These are phyloP conservation scores for Candida sp. DNA, from an alignment of 1,139 yeast species.

Conservation along the genomic window DNA sequence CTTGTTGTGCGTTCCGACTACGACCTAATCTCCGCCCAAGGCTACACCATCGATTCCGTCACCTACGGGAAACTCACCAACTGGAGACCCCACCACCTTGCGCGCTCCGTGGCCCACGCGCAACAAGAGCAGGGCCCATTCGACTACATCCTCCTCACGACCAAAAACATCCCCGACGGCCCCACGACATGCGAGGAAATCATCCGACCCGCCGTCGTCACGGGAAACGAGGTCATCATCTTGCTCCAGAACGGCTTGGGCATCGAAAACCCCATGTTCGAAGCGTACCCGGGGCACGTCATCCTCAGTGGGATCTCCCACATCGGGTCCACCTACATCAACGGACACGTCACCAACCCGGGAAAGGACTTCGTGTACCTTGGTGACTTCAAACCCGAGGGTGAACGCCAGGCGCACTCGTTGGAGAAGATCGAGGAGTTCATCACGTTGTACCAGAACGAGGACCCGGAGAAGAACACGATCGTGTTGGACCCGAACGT, in stretches of 20 bases:
- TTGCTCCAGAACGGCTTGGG: slow-evolving; percentile 79
- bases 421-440: slow-evolving; percentile 40
- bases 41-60: slow-evolving; percentile 62
- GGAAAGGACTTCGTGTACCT: slow-evolving; percentile 56
- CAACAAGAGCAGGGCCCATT: slow-evolving; percentile 47
- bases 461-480: slow-evolving; percentile 35
- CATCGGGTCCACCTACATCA: slow-evolving; percentile 65
- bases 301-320: slow-evolving; percentile 72
- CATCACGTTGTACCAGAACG: slow-evolving; percentile 52
- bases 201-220: slow-evolving; percentile 56
- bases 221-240: slow-evolving; percentile 55
- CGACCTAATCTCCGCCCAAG: slow-evolving; percentile 51
- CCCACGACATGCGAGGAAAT: slow-evolving; percentile 58
- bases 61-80: slow-evolving; percentile 59
- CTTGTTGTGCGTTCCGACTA: slow-evolving; percentile 71
- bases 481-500: slow-evolving; percentile 52
- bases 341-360: slow-evolving; percentile 55
- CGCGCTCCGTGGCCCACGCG: slow-evolving; percentile 50
- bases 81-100: slow-evolving; percentile 60
- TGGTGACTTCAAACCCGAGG: slow-evolving; percentile 52
- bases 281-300: slow-evolving; percentile 58
- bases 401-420: slow-evolving; percentile 20
- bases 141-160: slow-evolving; percentile 70
- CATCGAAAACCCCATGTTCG: slow-evolving; percentile 64
- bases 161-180: slow-evolving; percentile 77